These are phyloP conservation scores for Iberis pinnata DNA, from an alignment of 345 rosid genomes.

Conservation along the genomic window DNA sequence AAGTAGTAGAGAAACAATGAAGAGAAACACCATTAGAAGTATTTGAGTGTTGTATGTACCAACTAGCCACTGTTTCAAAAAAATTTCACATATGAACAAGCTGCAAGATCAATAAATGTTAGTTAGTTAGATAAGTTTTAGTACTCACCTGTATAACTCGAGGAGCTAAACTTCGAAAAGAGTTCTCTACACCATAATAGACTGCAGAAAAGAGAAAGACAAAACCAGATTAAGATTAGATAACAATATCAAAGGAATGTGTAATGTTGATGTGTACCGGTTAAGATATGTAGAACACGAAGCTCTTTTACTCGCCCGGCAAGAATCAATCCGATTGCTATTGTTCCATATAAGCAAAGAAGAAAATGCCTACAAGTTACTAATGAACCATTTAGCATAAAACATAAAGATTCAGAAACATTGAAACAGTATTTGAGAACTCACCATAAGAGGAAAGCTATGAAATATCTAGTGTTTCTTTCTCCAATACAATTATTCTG, in stretches of 20 bases:
- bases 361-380: constrained; percentile 72
- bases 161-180: constrained; percentile 64
- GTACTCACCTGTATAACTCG: constrained; percentile 60
- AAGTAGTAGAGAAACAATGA: constrained; percentile 64
- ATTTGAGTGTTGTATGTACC: constrained; percentile 76
- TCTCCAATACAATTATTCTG: constrained; percentile 97
- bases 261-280: constrained; percentile 45
- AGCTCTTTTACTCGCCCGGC: constrained; percentile 73
- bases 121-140: no score
- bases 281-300: constrained; percentile 51
- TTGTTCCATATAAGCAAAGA: constrained; percentile 71
- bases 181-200: constrained; percentile 67
- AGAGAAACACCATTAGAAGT: constrained; percentile 79
- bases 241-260: no score
- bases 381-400: constrained; percentile 18
- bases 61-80: constrained; percentile 69
- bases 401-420: not conserved
- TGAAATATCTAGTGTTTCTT: constrained; percentile 71
- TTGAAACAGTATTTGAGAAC: constrained; percentile 27
- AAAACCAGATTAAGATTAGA: no score
- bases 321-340: constrained; percentile 68
- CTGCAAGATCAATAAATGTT: no score
- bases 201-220: constrained; percentile 42
- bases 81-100: no score
- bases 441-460: constrained; percentile 96